Evolutionary conservation across 2,329 filamentous ascomycete species (phyloP).

Genomic region (Talaromyces sp.): DNA sequence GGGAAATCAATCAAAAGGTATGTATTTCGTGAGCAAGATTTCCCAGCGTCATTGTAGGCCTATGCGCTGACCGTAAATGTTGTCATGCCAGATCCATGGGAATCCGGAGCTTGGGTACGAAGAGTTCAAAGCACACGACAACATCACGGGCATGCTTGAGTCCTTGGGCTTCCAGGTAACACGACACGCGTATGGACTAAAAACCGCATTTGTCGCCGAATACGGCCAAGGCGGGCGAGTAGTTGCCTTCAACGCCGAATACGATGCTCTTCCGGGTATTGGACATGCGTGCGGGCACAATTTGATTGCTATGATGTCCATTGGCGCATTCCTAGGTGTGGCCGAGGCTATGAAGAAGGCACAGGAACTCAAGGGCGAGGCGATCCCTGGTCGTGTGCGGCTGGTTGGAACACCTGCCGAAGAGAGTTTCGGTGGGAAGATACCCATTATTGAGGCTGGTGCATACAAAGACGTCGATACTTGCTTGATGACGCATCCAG

Average conservation of each 20-base stretch:
- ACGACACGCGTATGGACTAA: constrained; percentile 48
- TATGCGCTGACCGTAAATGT: no score
- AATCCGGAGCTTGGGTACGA: constrained; percentile 51
- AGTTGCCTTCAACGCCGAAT: constrained; percentile 37
- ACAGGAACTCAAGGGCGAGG: background rate
- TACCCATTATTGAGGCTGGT: background rate
- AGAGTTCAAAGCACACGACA: constrained; percentile 50
- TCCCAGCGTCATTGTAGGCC: no score
- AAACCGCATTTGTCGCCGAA: constrained; percentile 49
- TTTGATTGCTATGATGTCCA: constrained; percentile 2
- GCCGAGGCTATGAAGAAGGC: background rate
- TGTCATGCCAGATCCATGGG: constrained; percentile 35
- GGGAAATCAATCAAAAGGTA: constrained; percentile 3
- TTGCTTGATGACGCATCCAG: constrained; percentile 1
- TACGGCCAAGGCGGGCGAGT: constrained; percentile 37
- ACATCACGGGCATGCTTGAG: constrained; percentile 44
- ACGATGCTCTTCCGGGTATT: background rate
- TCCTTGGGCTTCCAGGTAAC: constrained; percentile 44
- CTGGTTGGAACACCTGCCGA: background rate
- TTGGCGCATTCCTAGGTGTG: background rate
- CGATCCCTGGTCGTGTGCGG: background rate
- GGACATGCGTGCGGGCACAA: constrained; percentile 2
- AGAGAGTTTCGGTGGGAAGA: background rate
- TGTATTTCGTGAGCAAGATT: background rate
- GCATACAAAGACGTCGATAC: background rate